phyloP scores from a whole-genome alignment of 2,329 filamentous ascomycete species.

The Chrysoporthe austroafricana region DNA sequence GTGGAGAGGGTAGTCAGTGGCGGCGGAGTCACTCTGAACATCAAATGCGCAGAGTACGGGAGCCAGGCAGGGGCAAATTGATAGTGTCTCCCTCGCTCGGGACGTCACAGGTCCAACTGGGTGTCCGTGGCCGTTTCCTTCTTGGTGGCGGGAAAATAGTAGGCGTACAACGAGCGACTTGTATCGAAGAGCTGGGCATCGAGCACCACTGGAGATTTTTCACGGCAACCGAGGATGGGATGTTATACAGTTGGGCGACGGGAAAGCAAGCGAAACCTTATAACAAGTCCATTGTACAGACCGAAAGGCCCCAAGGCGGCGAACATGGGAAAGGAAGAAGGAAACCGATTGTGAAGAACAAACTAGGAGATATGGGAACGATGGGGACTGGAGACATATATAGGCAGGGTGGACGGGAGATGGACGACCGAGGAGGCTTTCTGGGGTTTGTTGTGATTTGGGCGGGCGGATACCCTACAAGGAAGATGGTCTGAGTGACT shows the following conservation, averaged over 20 bases:
- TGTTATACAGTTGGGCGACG: conserved; percentile 31
- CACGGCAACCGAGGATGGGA: conserved; percentile 24
- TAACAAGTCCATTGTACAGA: conserved; percentile 47
- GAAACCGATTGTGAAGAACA: conserved; percentile 23
- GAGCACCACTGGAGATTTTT: conserved; percentile 25
- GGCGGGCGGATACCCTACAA: conserved; percentile 24
- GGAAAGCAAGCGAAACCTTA: conserved; percentile 32
- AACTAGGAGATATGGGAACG: conserved; percentile 38
- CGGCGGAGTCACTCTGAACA: conserved; percentile 11
- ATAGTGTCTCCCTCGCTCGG: conserved; percentile 9
- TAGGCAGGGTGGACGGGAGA: conserved; percentile 39
- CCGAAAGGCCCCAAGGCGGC: conserved; percentile 39
- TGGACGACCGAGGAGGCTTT: conserved; percentile 31
- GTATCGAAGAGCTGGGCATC: conserved; percentile 26
- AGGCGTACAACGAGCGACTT: conserved; percentile 29
- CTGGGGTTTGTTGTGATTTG: conserved; percentile 26
- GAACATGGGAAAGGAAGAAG: conserved; percentile 24
- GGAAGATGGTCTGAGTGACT: conserved; percentile 29
- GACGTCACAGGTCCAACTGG: conserved; percentile 18
- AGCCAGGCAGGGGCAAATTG: neutral
- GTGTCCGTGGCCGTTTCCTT: conserved; percentile 21
- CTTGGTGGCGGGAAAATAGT: conserved; percentile 23
- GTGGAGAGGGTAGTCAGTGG: conserved; percentile 10
- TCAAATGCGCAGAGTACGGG: conserved; percentile 1
- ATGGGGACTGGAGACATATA: conserved; percentile 51